phyloP scores from a whole-genome alignment of 352 stramenopile genomes.

The Elongisporangium prolatum region DNA sequence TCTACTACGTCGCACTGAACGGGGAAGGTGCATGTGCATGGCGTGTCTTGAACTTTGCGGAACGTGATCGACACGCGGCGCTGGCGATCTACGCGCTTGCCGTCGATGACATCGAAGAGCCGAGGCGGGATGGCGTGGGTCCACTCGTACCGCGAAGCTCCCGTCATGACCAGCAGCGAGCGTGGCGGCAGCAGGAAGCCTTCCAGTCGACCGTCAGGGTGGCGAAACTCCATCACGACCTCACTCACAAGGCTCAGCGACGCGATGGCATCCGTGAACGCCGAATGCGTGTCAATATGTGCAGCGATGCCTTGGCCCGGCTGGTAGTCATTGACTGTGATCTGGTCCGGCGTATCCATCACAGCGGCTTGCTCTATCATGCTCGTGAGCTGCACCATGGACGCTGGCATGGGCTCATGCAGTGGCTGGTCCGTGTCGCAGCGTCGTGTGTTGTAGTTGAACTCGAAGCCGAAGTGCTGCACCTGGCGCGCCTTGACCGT shows the following conservation, averaged over 20 bases:
- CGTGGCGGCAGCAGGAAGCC: conserved; percentile 61
- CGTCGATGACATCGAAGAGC: conserved; percentile 83
- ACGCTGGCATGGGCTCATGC: conserved; percentile 35
- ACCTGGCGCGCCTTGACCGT: conserved; percentile 81
- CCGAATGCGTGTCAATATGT: conserved; percentile 87
- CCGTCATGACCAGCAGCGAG: conserved; percentile 82
- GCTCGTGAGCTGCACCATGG: conserved; percentile 38
- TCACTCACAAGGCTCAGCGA: conserved; percentile 74
- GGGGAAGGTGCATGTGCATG: conserved; percentile 65
- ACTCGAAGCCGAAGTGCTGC: conserved; percentile 86
- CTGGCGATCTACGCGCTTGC: conserved; percentile 47
- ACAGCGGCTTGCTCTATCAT: conserved; percentile 42
- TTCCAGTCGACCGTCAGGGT: conserved; percentile 54
- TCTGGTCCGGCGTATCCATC: conserved; percentile 71
- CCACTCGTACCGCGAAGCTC: conserved; percentile 81
- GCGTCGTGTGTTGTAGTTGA: conserved; percentile 80
- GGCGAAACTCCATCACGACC: conserved; percentile 84
- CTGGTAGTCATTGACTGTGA: conserved; percentile 89
- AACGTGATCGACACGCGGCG: conserved; percentile 86
- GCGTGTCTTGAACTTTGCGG: conserved; percentile 68
- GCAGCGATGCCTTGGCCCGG: conserved; percentile 85
- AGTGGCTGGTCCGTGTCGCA: conserved; percentile 52
- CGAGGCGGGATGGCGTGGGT: conserved; percentile 84
- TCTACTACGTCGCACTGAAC: conserved; percentile 55
- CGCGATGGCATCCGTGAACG: conserved; percentile 79